These are phyloP conservation scores for Jacaranda copaia DNA, from an alignment of 257 asterid species.

Conservation along the genomic window DNA sequence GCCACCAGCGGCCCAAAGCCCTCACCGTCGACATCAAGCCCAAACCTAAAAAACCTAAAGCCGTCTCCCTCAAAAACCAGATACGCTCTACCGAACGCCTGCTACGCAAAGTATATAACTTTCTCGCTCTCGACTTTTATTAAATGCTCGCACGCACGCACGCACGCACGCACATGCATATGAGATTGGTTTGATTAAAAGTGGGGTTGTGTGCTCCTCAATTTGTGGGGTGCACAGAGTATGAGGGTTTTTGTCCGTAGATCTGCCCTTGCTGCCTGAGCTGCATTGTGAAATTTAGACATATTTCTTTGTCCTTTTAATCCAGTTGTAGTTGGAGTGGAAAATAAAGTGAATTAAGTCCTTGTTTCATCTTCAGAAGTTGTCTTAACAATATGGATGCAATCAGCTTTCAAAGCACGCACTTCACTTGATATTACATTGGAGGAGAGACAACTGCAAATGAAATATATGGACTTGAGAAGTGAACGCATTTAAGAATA, in stretches of 20 bases:
- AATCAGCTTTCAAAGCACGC: no score
- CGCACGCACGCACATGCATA: not conserved
- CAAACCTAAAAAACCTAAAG: conserved; percentile 63
- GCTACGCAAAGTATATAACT: conserved; percentile 79
- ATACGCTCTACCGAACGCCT: conserved; percentile 89
- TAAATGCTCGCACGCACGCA: not conserved
- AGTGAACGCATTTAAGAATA: no score
- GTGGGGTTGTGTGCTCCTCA: conserved; percentile 19
- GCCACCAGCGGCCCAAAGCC: conserved; percentile 61
- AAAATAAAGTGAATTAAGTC: no score
- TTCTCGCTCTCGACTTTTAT: conserved; percentile 12
- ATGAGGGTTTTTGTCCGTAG: not conserved
- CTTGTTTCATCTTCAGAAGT: no score
- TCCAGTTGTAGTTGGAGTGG: not conserved
- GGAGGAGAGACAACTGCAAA: no score
- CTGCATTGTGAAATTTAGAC: not conserved
- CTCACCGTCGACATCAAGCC: conserved; percentile 70
- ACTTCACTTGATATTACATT: no score
- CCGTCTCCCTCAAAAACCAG: conserved; percentile 84
- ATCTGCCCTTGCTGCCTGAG: not conserved
- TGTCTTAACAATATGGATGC: no score
- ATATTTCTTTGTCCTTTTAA: not conserved
- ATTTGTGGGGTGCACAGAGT: conserved; percentile 16
- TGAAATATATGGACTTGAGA: no score
- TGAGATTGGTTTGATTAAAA: conserved; percentile 19